These are phyloP conservation scores for Sistotremastrum niveocremeum DNA, from an alignment of 768 basidiomycete genomes.

Conservation along the genomic window DNA sequence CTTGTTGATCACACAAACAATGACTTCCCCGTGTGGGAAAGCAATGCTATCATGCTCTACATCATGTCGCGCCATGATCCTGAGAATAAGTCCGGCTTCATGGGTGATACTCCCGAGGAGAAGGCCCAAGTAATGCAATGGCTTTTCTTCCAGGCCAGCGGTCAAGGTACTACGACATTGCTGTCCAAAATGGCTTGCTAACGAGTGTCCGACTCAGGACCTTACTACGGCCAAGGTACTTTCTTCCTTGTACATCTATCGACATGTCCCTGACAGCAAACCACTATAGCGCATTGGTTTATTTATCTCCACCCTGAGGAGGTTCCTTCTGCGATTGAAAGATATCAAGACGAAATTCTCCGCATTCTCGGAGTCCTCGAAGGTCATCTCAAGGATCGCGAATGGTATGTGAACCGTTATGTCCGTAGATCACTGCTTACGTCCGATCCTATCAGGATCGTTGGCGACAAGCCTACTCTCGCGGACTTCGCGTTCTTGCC, in stretches of 20 bases:
- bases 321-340: conserved; percentile 5
- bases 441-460: too few species aligned
- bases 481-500: conserved; percentile 13
- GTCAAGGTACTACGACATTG: conserved; percentile 9
- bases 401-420: conserved; percentile 1
- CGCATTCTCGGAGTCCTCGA: conserved; percentile 10
- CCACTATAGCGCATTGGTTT: conserved; percentile 4
- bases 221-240: too few species aligned
- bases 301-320: conserved; percentile 6
- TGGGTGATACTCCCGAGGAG: conserved; percentile 9
- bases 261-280: too few species aligned
- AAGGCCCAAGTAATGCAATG: conserved; percentile 23
- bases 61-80: conserved; percentile 31
- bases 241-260: too few species aligned
- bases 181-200: too few species aligned
- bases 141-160: conserved; percentile 29
- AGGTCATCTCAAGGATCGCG: conserved; percentile 3
- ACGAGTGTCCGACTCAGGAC: too few species aligned
- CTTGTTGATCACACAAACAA: conserved; percentile 19
- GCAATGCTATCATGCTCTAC: conserved; percentile 29
- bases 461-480: conserved; percentile 13
- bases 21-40: conserved; percentile 22
- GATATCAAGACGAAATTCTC: conserved; percentile 8
- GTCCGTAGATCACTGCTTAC: too few species aligned
- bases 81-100: conserved; percentile 26